Evolutionary conservation across 306 rosid species (phyloP).

Genomic region (Vigna angularis): DNA sequence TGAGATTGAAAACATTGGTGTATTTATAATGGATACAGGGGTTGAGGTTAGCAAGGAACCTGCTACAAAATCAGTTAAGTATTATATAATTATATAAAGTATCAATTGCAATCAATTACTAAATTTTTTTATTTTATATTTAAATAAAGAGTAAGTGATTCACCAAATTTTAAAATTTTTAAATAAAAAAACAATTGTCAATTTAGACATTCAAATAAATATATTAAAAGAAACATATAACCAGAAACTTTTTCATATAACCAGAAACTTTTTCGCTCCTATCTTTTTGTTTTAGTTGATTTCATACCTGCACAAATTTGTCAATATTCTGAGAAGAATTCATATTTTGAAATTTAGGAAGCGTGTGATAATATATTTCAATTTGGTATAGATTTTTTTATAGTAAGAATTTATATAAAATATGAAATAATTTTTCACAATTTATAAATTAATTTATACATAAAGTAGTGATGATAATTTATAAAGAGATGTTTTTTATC

Average conservation of each 20-base stretch:
- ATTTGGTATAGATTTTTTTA: too few relatives aligned
- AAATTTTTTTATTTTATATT: constrained; percentile 14
- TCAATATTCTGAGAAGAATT: background rate
- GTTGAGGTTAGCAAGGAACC: background rate
- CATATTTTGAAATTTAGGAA: background rate
- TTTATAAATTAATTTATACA: too few relatives aligned
- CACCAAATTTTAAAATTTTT: too few relatives aligned
- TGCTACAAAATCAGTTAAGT: background rate
- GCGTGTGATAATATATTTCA: background rate
- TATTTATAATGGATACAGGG: constrained; percentile 47
- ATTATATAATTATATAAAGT: background rate
- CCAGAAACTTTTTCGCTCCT: background rate
- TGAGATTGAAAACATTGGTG: constrained; percentile 20
- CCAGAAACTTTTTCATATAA: background rate
- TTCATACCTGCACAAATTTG: background rate
- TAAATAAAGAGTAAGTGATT: background rate
- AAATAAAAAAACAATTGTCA: too few relatives aligned
- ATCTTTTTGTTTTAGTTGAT: background rate
- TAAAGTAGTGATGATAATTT: too few relatives aligned
- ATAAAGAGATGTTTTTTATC: too few relatives aligned
- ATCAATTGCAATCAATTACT: background rate
- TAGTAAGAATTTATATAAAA: too few relatives aligned
- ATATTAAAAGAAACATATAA: background rate
- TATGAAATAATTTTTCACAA: too few relatives aligned
- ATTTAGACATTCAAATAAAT: too few relatives aligned